A percentile compares a stretch with the other conserved stretches of the same genome.
phyloP scores from a whole-genome alignment of 148 eudicot genomes.

The Fagopyrum homotropicum region DNA sequence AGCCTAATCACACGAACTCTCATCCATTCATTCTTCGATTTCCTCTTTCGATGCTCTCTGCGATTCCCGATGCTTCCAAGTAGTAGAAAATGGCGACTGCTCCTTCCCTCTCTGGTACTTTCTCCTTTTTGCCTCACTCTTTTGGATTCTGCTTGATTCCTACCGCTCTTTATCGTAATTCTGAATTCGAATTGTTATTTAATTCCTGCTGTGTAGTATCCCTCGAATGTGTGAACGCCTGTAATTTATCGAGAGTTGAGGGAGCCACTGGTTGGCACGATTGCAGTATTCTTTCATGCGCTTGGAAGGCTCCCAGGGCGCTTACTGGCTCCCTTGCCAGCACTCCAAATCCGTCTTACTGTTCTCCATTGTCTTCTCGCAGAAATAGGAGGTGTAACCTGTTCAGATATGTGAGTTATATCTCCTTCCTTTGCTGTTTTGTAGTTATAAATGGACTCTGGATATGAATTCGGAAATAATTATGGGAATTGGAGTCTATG shows the following conservation, averaged over 20 bases:
- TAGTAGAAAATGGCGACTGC: constrained; percentile 59
- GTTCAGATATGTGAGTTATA: constrained; percentile 38
- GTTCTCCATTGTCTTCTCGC: constrained; percentile 25
- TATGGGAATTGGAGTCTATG: background rate
- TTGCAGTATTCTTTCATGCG: constrained; percentile 75
- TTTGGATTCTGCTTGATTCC: background rate
- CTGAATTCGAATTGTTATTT: background rate
- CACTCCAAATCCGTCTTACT: constrained; percentile 41
- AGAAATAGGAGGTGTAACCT: constrained; percentile 26
- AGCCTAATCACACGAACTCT: background rate
- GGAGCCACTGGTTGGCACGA: constrained; percentile 28
- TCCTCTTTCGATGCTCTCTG: constrained; percentile 20
- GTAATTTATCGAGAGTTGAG: constrained; percentile 51
- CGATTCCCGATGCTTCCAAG: constrained; percentile 41
- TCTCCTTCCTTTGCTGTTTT: background rate
- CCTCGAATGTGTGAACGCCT: constrained; percentile 70
- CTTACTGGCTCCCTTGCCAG: constrained; percentile 81
- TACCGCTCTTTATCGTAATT: background rate
- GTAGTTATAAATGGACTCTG: constrained; percentile 5
- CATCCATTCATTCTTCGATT: background rate
- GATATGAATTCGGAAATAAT: constrained; percentile 1
- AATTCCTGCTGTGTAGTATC: constrained; percentile 46
- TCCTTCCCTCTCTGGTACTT: constrained; percentile 58
- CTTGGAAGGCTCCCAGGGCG: constrained; percentile 87
- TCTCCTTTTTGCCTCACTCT: background rate